phyloP scores from a whole-genome alignment of 78 protist species.

The Dictyostelium discoideum region DNA sequence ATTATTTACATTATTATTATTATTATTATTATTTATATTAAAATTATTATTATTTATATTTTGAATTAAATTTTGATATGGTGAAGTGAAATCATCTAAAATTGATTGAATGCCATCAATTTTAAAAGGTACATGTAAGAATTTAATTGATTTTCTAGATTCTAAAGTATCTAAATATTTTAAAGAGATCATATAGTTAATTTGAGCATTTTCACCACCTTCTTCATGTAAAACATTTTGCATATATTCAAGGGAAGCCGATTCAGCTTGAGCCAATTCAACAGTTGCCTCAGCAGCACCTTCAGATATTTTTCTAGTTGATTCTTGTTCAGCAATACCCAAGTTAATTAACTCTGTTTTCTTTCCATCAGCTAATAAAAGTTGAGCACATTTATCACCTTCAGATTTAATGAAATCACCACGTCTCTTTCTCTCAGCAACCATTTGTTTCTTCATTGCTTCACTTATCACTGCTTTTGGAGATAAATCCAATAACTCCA shows the following conservation, averaged over 20 bases:
- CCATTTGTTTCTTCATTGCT: constrained; percentile 38
- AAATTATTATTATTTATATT: background rate
- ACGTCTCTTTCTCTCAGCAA: constrained; percentile 26
- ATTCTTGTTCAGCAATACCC: constrained; percentile 28
- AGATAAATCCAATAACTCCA: constrained; percentile 23
- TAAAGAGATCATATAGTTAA: constrained; percentile 15
- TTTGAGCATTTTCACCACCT: constrained; percentile 3
- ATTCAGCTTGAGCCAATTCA: constrained; percentile 30
- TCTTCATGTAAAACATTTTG: background rate
- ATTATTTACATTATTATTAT: background rate
- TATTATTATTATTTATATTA: background rate
- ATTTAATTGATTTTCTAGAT: background rate
- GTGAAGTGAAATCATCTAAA: constrained; percentile 10
- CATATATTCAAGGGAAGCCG: background rate
- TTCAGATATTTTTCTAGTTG: constrained; percentile 25
- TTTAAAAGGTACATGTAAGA: background rate
- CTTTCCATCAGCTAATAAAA: background rate
- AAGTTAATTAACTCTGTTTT: background rate
- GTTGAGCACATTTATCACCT: constrained; percentile 7
- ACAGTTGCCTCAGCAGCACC: constrained; percentile 4
- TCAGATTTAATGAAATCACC: constrained; percentile 20
- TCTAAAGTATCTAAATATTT: constrained; percentile 1
- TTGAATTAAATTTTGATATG: background rate
- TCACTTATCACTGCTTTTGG: constrained; percentile 21
- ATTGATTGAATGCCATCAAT: constrained; percentile 26